phyloP scores from a whole-genome alignment of 2,329 filamentous ascomycete species.

The Pseudocercospora vitis region DNA sequence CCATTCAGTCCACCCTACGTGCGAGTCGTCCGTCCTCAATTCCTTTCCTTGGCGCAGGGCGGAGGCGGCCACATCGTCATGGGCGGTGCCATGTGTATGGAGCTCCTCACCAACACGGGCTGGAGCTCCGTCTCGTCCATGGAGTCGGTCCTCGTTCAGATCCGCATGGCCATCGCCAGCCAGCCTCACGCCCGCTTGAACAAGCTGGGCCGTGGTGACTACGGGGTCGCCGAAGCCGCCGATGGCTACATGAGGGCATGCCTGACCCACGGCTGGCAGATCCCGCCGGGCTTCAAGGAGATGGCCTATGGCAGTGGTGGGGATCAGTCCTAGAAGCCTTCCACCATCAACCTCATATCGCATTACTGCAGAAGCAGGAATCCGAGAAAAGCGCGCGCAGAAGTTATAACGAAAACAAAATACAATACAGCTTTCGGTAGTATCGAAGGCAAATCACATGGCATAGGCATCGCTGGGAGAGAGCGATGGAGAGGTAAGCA shows the following conservation, averaged over 20 bases:
- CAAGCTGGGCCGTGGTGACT: slow-evolving; percentile 41
- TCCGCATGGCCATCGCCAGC: slow-evolving; percentile 71
- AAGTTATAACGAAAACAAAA: too few species aligned
- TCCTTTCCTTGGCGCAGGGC: slow-evolving; percentile 67
- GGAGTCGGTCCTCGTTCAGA: slow-evolving; percentile 77
- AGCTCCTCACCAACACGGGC: slow-evolving; percentile 71
- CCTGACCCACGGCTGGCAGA: slow-evolving; percentile 66
- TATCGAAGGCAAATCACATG: too few species aligned
- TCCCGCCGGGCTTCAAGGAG: slow-evolving; percentile 62
- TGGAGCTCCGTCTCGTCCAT: slow-evolving; percentile 74
- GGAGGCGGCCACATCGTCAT: slow-evolving; percentile 84
- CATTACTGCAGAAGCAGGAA: too few species aligned
- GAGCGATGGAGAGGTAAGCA: too few species aligned
- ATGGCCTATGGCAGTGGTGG: slow-evolving; percentile 43
- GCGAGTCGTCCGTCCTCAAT: slow-evolving; percentile 76
- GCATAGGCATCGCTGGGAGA: too few species aligned
- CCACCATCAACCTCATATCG: too few species aligned
- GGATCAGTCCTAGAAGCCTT: too few species aligned
- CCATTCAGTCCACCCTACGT: slow-evolving; percentile 82
- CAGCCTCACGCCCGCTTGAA: slow-evolving; percentile 76
- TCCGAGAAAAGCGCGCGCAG: too few species aligned
- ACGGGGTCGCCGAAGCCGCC: slow-evolving; percentile 68
- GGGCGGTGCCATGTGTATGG: slow-evolving; percentile 83
- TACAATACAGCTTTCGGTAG: too few species aligned
- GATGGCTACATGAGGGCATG: slow-evolving; percentile 72